A percentile compares a stretch with the other conserved stretches of the same genome.
These are phyloP conservation scores for Mycena galopus DNA, from an alignment of 768 basidiomycete genomes.

Conservation along the genomic window DNA sequence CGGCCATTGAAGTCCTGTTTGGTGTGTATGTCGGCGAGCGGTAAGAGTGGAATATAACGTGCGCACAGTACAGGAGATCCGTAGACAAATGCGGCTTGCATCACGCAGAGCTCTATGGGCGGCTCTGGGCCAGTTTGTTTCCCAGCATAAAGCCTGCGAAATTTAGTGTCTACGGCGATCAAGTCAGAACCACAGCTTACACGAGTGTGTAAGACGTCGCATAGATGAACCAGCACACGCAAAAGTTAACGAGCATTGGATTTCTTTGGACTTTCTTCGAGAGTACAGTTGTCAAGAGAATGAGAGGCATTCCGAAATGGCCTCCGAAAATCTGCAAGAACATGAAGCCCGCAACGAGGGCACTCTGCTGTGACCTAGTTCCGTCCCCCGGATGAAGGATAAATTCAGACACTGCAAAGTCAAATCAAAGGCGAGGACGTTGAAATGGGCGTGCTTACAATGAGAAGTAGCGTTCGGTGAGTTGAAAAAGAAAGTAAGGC, in stretches of 20 bases:
- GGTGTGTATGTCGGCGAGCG: no score
- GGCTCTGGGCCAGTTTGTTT: slow-evolving; percentile 19
- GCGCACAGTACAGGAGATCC: slow-evolving; percentile 13
- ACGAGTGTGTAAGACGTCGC: slow-evolving; percentile 16
- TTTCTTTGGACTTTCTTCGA: slow-evolving; percentile 15
- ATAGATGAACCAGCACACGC: slow-evolving; percentile 11
- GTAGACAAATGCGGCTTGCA: slow-evolving; percentile 17
- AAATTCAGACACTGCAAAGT: neutral
- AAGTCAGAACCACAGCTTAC: neutral
- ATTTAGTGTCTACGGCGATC: neutral
- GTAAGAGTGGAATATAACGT: neutral
- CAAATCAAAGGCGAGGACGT: neutral
- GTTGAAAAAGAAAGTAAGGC: slow-evolving; percentile 17
- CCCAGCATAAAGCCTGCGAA: slow-evolving; percentile 14
- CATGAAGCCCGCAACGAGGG: slow-evolving; percentile 10
- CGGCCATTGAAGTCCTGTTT: slow-evolving; percentile 11
- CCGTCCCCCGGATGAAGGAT: slow-evolving; percentile 4
- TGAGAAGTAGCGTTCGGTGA: neutral
- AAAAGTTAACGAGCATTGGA: slow-evolving; percentile 19
- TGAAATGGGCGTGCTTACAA: neutral
- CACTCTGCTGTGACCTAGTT: neutral
- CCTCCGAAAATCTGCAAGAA: slow-evolving; percentile 26
- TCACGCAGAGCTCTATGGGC: slow-evolving; percentile 9
- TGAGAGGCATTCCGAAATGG: slow-evolving; percentile 14
- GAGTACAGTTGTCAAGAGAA: neutral